Evolutionary conservation across 352 stramenopile genomes (phyloP).

Genomic region (Albugo candida): DNA sequence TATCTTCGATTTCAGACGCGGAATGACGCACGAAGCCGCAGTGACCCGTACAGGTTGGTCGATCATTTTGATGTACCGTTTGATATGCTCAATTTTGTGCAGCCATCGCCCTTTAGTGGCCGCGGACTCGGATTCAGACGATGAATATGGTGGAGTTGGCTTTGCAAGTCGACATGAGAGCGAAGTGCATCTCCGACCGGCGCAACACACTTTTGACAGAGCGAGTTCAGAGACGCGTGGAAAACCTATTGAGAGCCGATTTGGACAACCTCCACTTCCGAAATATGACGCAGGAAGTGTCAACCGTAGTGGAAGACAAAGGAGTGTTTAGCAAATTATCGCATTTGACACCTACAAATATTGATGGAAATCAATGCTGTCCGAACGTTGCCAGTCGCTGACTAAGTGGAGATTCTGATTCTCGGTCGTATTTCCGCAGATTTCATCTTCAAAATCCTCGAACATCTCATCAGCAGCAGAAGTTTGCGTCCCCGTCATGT

Average conservation of each 20-base stretch:
- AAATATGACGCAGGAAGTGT: too few species aligned
- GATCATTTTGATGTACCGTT: neutral
- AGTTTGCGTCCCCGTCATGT: constrained; percentile 16
- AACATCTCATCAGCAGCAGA: constrained; percentile 62
- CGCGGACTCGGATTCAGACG: constrained; percentile 23
- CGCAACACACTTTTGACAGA: too few species aligned
- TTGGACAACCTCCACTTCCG: too few species aligned
- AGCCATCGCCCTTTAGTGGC: constrained; percentile 58
- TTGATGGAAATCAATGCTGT: constrained; percentile 49
- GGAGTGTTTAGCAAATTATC: neutral
- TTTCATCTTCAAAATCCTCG: constrained; percentile 69
- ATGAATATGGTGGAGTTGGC: constrained; percentile 36
- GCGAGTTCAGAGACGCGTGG: too few species aligned
- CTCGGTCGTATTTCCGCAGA: constrained; percentile 6
- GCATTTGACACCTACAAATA: constrained; percentile 17
- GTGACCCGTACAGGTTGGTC: constrained; percentile 41
- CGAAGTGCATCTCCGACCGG: neutral
- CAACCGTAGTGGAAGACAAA: too few species aligned
- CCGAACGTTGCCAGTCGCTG: constrained; percentile 35
- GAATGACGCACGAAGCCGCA: constrained; percentile 19
- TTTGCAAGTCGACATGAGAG: neutral
- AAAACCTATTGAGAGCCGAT: too few species aligned
- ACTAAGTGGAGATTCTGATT: too few species aligned
- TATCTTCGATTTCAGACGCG: constrained; percentile 69
- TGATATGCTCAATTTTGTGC: neutral